A percentile compares a stretch with the other conserved stretches of the same genome.
phyloP scores from a whole-genome alignment of 768 basidiomycete genomes.

The Mycena crocata region DNA sequence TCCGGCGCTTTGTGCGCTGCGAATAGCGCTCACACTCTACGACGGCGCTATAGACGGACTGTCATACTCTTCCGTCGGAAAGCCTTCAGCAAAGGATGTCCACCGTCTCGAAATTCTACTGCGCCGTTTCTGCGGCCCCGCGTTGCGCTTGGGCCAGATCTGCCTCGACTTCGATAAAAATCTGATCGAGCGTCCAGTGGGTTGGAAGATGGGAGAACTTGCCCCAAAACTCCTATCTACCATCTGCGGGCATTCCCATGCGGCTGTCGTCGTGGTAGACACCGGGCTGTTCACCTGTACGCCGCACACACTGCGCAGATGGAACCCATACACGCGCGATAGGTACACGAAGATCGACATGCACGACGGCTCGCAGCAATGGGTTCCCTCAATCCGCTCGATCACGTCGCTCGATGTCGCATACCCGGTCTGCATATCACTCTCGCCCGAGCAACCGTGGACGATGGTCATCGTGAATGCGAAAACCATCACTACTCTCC shows the following conservation, averaged over 20 bases:
- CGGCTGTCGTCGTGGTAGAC: slow-evolving; percentile 2
- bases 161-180: slow-evolving; percentile 8
- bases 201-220: background rate
- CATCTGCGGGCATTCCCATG: slow-evolving; percentile 12
- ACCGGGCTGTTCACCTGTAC: slow-evolving; percentile 20
- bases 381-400: slow-evolving; percentile 22
- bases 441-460: background rate
- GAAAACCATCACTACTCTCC: background rate
- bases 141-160: background rate
- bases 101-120: slow-evolving; percentile 16
- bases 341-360: slow-evolving; percentile 1
- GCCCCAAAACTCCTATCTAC: background rate
- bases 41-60: background rate
- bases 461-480: slow-evolving; percentile 17
- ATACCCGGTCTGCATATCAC: slow-evolving; percentile 6
- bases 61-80: background rate
- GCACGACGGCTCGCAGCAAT: slow-evolving; percentile 27
- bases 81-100: background rate
- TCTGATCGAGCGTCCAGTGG: slow-evolving; percentile 5
- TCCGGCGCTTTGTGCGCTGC: slow-evolving; percentile 23
- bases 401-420: background rate
- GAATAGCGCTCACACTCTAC: slow-evolving; percentile 18
- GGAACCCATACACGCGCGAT: slow-evolving; percentile 19
- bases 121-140: background rate
- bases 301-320: background rate